Conservation (phyloP, 2,329 filamentous ascomycete genomes). For the Pyricularia grisea region DNA sequence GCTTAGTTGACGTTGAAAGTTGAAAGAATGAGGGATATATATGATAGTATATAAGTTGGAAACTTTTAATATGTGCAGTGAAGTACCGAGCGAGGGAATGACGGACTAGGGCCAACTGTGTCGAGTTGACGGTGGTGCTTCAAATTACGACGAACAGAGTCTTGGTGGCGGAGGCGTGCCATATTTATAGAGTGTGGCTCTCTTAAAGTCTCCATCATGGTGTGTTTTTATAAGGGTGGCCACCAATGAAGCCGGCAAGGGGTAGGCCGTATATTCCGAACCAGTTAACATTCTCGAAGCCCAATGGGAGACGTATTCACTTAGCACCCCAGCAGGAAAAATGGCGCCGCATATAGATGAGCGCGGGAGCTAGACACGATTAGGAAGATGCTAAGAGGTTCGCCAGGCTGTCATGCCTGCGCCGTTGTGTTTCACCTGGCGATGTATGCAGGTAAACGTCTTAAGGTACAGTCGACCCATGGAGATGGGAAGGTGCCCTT, state of each 20-base stretch:
- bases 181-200: neutral
- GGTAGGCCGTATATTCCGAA: neutral
- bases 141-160: neutral
- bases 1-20: neutral
- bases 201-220: neutral
- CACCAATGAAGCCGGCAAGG: neutral
- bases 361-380: neutral
- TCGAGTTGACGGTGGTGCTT: neutral
- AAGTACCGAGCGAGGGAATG: neutral
- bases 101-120: neutral
- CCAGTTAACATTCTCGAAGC: neutral
- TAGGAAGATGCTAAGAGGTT: conserved; percentile 4
- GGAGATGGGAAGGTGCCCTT: neutral
- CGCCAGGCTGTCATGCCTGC: neutral
- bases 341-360: neutral
- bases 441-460: neutral
- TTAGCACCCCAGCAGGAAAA: neutral
- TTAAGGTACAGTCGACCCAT: neutral
- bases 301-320: neutral
- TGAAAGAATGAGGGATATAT: neutral
- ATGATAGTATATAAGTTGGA: neutral
- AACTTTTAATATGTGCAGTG: neutral
- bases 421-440: neutral
- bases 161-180: neutral
- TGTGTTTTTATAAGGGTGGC: neutral